phyloP scores from a whole-genome alignment of 2,329 filamentous ascomycete genomes.

The Rhinocladiella similis region DNA sequence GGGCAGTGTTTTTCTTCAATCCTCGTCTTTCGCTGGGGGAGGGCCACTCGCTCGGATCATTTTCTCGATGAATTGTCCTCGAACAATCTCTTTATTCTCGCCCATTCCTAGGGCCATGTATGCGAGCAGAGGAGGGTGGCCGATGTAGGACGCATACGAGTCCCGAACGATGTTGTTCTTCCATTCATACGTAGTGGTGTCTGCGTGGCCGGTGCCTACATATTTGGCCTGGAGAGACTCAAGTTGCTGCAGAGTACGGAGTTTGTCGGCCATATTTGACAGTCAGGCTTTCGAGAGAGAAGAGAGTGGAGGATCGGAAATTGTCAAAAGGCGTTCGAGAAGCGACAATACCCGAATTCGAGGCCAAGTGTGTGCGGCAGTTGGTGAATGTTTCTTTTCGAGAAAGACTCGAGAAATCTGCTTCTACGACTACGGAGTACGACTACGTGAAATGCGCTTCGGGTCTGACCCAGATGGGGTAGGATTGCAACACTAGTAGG shows the following conservation, averaged over 20 bases:
- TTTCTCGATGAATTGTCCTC: conserved; percentile 75
- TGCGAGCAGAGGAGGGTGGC: conserved; percentile 81
- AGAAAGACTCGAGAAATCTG: not conserved
- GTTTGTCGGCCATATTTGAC: conserved; percentile 79
- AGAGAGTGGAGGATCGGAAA: not conserved
- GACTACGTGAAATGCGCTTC: not conserved
- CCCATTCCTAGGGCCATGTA: conserved; percentile 91
- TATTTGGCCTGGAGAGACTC: conserved; percentile 95
- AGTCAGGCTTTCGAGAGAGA: not conserved
- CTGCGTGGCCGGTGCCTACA: conserved; percentile 91
- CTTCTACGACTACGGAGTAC: too few relatives aligned
- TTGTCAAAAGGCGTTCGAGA: not conserved
- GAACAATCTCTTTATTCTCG: conserved; percentile 76
- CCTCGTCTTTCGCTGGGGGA: conserved; percentile 54
- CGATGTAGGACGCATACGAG: conserved; percentile 83
- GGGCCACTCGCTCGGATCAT: conserved; percentile 67
- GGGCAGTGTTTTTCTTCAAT: conserved; percentile 7
- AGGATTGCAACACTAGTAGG: too few relatives aligned
- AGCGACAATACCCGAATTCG: not conserved
- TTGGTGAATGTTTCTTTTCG: not conserved
- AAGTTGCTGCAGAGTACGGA: conserved; percentile 95
- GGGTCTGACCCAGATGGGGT: not conserved
- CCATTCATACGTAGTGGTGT: conserved; percentile 98
- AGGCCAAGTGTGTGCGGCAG: not conserved
- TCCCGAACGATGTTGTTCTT: conserved; percentile 93